Base-by-base conservation (phyloP, 805 yeast species). In the Candida krabiensis region DNA sequence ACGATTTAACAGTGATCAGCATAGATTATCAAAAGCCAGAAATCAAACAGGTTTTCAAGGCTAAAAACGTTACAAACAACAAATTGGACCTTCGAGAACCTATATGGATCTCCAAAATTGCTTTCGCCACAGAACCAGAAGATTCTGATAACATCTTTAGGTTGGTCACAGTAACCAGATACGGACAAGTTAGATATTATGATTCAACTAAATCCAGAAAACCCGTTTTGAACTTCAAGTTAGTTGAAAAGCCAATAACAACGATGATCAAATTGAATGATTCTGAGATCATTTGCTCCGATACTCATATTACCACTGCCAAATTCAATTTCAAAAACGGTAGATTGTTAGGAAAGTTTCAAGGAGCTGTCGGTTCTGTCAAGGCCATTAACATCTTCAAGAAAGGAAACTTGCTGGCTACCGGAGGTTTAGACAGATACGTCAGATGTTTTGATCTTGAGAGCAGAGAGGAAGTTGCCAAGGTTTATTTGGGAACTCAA, bases 381-480 rank as follows among this genome's bases (percentile, higher is more conserved):
- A 71, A 69, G 40, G 63, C 74, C 3, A 32, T 63, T n/a, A 40
- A 49, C 27, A 28, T 55, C n/a, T 53, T 46, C 33, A 38, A 44
- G 3, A 60, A 66, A 9, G 63, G 66, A 4, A 69, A 70, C 8
- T 55, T 83, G 19, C 53, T 90, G 6, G 80, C 80, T 2, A 71
- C 86, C 14, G 97, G 95, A 30, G 95, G 96, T 0, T 71, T 90
- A 16, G 99, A 93, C 56, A 73, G 96, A 53, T 91, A 88, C 53
- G 70, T 87, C 19, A 74, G 96, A 41, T 86, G 86, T 3, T 91
- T 76, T 61, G 83, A 88, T 43, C 56, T 79, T 4, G 64, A 64
- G 2, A 63, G 79, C 1, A 71, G 95, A 35, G 75, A 76, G 30
- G 67, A 78, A 33, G 61, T 78, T 8, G 88, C 79, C 6, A 88